Base-by-base conservation (phyloP, 2,329 filamentous ascomycete genomes). In the Colletotrichum lentis region DNA sequence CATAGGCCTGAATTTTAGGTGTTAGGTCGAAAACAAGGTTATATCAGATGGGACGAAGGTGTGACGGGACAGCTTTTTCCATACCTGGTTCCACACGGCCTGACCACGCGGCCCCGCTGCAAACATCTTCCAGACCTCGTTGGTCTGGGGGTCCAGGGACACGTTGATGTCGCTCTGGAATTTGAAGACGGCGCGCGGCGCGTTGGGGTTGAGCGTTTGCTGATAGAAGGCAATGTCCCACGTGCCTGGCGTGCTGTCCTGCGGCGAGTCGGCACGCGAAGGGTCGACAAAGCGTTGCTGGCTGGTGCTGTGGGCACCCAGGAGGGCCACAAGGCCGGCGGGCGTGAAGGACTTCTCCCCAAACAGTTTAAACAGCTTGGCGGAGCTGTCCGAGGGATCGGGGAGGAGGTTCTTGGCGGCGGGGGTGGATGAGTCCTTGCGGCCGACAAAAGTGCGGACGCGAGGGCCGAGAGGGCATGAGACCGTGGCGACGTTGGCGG, bases 171-270 rank as follows among this genome's bases (percentile, higher is more conserved):
- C 82, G 64, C 79, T 81, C 12, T 73, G 74, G 72, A 85, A 81
- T 69, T 77, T 77, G 71, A 78, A 80, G 35, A 82, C 78, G 43
- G 78, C 74, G 39, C 75, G 72, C 1, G 80, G 79, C 0, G 77
- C 70, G 5, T 72, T 64, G 35, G 63, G 46, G 24, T 73, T 72
- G 11, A 80, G 70, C 1, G 79, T 81, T 73, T 82, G 73, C 65
- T 78, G 75, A 74, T 85, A 87, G 73, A 82, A 87, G 7, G 81
- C 74, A 1, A 82, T 80, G 61, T 87, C 85, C 85, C 84, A 87
- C 1, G 84, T 77, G 18, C 83, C 83, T 0, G 83, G 82, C 0
- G 84, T 86, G 52, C 78, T 81, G 68, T 88, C 85, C 68, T 86
- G 83, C 0, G 84, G 80, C 18, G 80, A 78, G 18, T 80, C 80